Percentiles rank a stretch among this genome's conserved stretches.
phyloP scores from a whole-genome alignment of 345 rosid genomes.

The Mallotus nudiflorus region DNA sequence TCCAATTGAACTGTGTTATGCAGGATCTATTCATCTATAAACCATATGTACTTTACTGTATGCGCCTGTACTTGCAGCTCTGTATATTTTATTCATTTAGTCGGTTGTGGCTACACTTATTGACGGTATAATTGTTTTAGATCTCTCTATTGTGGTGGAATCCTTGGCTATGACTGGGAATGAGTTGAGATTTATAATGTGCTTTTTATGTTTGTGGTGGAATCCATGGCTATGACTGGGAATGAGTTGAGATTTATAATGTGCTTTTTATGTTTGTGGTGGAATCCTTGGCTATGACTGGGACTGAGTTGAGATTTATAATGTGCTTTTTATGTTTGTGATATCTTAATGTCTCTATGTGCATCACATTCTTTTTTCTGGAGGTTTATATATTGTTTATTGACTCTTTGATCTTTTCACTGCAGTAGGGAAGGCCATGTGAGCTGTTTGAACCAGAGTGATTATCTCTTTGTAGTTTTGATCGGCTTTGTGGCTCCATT shows the following conservation, averaged over 20 bases:
- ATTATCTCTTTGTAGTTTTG: slow-evolving; percentile 25
- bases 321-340: not conserved
- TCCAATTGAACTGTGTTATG: not conserved
- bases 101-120: not conserved
- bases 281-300: not conserved
- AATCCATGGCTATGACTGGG: too few relatives aligned
- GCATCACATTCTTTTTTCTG: not conserved
- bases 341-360: not conserved
- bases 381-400: not conserved
- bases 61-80: not conserved
- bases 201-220: too few relatives aligned
- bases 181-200: too few relatives aligned
- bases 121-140: not conserved
- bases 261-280: too few relatives aligned
- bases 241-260: too few relatives aligned
- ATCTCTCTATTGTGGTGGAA: not conserved
- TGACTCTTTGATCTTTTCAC: slow-evolving; percentile 2
- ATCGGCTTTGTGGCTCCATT: slow-evolving; percentile 26
- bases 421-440: slow-evolving; percentile 52
- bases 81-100: not conserved
- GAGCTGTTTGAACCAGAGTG: slow-evolving; percentile 37
- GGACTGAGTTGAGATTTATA: not conserved
- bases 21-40: not conserved
- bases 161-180: too few relatives aligned
- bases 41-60: not conserved